Conservation (phyloP, 176 grass and related monocot genomes). For the Oryza rufipogon region DNA sequence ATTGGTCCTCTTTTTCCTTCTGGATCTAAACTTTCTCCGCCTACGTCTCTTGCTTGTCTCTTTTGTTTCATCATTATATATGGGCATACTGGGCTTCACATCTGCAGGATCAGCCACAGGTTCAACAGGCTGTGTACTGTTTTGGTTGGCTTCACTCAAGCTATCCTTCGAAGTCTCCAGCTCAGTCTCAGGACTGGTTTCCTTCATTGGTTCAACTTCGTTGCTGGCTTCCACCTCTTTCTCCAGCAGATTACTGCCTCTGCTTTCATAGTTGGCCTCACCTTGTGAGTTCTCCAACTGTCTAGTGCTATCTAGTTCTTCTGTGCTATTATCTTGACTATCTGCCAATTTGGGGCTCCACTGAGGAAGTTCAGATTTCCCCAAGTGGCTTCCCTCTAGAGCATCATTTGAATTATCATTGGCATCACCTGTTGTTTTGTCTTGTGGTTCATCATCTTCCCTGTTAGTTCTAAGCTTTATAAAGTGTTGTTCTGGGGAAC, state of each 20-base stretch:
- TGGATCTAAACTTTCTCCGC: slow-evolving; percentile 56
- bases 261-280: slow-evolving; percentile 35
- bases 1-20: slow-evolving; percentile 39
- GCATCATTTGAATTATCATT: slow-evolving; percentile 42
- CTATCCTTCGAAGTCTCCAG: slow-evolving; percentile 32
- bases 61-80: slow-evolving; percentile 44
- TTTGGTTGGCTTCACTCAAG: slow-evolving; percentile 48
- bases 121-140: slow-evolving; percentile 13
- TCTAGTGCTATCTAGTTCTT: slow-evolving; percentile 35
- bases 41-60: slow-evolving; percentile 47
- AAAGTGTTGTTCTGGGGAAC: slow-evolving; percentile 60
- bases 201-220: slow-evolving; percentile 38
- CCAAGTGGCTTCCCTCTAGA: slow-evolving; percentile 45
- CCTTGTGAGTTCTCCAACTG: slow-evolving; percentile 48
- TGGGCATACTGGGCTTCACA: slow-evolving; percentile 38
- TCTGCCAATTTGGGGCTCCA: slow-evolving; percentile 25
- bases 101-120: slow-evolving; percentile 24
- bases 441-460: slow-evolving; percentile 51
- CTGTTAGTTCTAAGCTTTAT: slow-evolving; percentile 70
- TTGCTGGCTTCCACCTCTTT: slow-evolving; percentile 42
- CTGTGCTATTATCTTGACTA: slow-evolving; percentile 41
- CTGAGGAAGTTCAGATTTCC: slow-evolving; percentile 50
- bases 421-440: slow-evolving; percentile 38
- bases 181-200: slow-evolving; percentile 48
- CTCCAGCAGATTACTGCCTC: slow-evolving; percentile 56